These are phyloP conservation scores for Thalassiosira delicatula DNA, from an alignment of 352 stramenopile species.

Conservation along the genomic window DNA sequence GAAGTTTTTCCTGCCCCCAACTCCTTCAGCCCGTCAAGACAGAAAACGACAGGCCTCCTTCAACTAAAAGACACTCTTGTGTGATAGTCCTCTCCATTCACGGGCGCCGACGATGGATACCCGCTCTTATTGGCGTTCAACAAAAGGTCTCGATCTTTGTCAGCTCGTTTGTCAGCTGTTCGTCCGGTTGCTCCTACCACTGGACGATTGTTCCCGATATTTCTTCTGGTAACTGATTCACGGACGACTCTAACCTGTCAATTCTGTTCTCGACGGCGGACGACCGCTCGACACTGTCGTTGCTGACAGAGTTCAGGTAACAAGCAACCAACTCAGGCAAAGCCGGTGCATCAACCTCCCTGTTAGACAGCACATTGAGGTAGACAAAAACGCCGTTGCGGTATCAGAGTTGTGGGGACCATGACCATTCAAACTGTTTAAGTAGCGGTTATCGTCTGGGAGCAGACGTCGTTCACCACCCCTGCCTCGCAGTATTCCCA, in stretches of 20 bases:
- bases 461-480: constrained; percentile 28
- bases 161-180: constrained; percentile 27
- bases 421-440: too few relatives aligned
- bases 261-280: constrained; percentile 17
- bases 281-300: not conserved
- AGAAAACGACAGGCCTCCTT: too few relatives aligned
- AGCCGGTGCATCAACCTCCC: constrained; percentile 31
- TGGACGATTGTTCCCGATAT: constrained; percentile 19
- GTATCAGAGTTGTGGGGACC: too few relatives aligned
- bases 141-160: constrained; percentile 43
- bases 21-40: too few relatives aligned
- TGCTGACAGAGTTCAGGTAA: constrained; percentile 43
- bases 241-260: constrained; percentile 23
- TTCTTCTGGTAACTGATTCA: constrained; percentile 22
- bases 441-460: constrained; percentile 38
- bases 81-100: too few relatives aligned
- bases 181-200: constrained; percentile 24
- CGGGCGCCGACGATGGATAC: too few relatives aligned
- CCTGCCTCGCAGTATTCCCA: constrained; percentile 36
- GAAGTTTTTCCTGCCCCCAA: too few relatives aligned
- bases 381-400: constrained; percentile 48
- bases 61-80: too few relatives aligned
- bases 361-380: constrained; percentile 35
- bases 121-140: too few relatives aligned
- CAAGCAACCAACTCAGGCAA: constrained; percentile 30